Evolutionary conservation across 225 moss, liverwort and hornwort species (phyloP).

Genomic region (Thuidium tamariscinum): DNA sequence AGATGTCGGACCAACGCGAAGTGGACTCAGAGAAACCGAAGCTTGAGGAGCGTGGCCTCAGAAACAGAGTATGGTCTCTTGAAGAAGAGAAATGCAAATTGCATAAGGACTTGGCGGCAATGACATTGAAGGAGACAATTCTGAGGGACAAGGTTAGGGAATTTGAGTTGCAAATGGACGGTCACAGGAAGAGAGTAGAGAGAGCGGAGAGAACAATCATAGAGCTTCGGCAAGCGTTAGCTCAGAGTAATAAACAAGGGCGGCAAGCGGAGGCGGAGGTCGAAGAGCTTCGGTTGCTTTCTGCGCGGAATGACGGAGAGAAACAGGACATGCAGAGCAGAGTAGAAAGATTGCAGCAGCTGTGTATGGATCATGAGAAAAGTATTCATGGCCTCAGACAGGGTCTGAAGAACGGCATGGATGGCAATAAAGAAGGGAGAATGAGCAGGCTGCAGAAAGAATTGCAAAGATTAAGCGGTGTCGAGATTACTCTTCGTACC

Average conservation of each 20-base stretch:
- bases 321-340: slow-evolving; percentile 56
- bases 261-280: slow-evolving; percentile 64
- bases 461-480: slow-evolving; percentile 67
- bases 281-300: slow-evolving; percentile 55
- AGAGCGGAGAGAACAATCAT: slow-evolving; percentile 82
- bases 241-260: slow-evolving; percentile 61
- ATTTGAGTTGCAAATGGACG: slow-evolving; percentile 90
- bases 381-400: slow-evolving; percentile 78
- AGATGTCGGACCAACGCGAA: slow-evolving; percentile 17
- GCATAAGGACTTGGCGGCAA: slow-evolving; percentile 52
- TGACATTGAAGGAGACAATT: slow-evolving; percentile 56
- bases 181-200: slow-evolving; percentile 86
- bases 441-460: slow-evolving; percentile 63
- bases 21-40: slow-evolving; percentile 24
- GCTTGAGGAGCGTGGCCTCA: slow-evolving; percentile 45
- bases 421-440: slow-evolving; percentile 49
- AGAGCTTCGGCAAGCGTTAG: slow-evolving; percentile 68
- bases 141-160: slow-evolving; percentile 80
- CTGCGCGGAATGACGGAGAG: slow-evolving; percentile 57
- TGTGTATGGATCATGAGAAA: slow-evolving; percentile 74
- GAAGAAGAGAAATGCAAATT: slow-evolving; percentile 79
- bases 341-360: slow-evolving; percentile 69
- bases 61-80: slow-evolving; percentile 55
- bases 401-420: slow-evolving; percentile 65
- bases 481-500: slow-evolving; percentile 58